These are phyloP conservation scores for Zea luxurians DNA, from an alignment of 176 grass and related monocot species.

Conservation along the genomic window DNA sequence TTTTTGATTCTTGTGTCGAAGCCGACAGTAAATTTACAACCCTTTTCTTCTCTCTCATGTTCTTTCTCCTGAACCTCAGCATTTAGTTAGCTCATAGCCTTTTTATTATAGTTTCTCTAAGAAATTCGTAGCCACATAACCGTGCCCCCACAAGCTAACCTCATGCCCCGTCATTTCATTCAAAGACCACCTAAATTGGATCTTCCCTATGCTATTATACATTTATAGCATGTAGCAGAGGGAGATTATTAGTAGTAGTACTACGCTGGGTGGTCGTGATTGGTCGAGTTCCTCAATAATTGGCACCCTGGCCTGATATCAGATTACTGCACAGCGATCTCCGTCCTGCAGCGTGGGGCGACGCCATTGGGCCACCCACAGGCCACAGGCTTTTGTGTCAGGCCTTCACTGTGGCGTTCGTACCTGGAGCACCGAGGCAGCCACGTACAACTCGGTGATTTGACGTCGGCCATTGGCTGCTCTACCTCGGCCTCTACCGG, in stretches of 20 bases:
- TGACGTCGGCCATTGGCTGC: constrained; percentile 5
- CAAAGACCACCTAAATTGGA: background rate
- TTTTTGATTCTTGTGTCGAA: no score
- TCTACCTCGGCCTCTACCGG: background rate
- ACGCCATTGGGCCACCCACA: background rate
- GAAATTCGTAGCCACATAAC: no score
- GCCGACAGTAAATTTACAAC: no score
- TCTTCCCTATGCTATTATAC: background rate
- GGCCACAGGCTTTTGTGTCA: constrained; percentile 15
- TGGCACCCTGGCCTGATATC: background rate
- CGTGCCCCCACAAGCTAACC: no score
- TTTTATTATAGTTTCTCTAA: no score
- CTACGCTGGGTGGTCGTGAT: background rate
- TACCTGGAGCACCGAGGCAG: background rate
- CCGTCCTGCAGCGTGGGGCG: constrained; percentile 9
- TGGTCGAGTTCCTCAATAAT: background rate
- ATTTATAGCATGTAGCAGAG: no score
- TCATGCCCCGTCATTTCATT: background rate
- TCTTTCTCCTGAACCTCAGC: no score
- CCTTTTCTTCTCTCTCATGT: no score
- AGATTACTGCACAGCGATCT: background rate
- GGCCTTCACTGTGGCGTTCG: background rate
- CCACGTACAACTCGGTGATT: background rate
- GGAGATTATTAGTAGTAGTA: background rate
- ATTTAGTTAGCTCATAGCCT: no score